phyloP scores from a whole-genome alignment of 176 grass and related monocot genomes.

The Themeda triandra region DNA sequence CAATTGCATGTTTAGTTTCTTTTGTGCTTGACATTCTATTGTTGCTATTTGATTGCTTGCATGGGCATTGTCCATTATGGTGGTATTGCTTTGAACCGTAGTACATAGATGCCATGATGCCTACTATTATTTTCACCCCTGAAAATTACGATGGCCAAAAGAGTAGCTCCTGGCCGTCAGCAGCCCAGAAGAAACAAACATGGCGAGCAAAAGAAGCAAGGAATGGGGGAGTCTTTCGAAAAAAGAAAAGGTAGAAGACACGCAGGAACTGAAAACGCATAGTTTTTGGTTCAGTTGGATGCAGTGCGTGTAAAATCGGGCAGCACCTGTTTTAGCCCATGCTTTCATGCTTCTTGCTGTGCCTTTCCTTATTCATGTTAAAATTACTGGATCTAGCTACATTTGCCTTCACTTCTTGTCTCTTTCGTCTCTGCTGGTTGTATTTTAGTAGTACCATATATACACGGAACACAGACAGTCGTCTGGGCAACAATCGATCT shows the following conservation, averaged over 20 bases:
- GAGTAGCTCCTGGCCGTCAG: neutral
- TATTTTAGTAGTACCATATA: neutral
- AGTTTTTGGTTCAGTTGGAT: slow-evolving; percentile 5
- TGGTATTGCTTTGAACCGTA: neutral
- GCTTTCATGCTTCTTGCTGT: slow-evolving; percentile 26
- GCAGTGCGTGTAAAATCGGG: neutral
- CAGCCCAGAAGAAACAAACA: slow-evolving; percentile 27
- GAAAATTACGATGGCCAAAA: neutral
- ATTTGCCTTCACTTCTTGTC: slow-evolving; percentile 36
- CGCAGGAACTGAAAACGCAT: slow-evolving; percentile 16
- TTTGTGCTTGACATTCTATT: neutral
- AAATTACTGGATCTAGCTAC: slow-evolving; percentile 31
- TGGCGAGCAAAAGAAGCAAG: slow-evolving; percentile 33
- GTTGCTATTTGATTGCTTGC: neutral
- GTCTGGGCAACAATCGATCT: neutral
- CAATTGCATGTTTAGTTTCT: slow-evolving; percentile 3
- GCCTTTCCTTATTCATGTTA: slow-evolving; percentile 27
- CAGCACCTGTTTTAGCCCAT: slow-evolving; percentile 37
- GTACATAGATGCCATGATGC: neutral
- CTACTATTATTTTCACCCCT: neutral
- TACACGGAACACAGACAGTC: neutral
- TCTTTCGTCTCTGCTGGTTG: slow-evolving; percentile 1
- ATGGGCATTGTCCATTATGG: neutral
- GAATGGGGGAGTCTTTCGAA: slow-evolving; percentile 27
- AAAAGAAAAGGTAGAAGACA: neutral